Percentiles rank a stretch among this genome's conserved stretches.
These are phyloP conservation scores for Vaccinium corymbosum DNA, from an alignment of 148 eudicot genomes.

Conservation along the genomic window DNA sequence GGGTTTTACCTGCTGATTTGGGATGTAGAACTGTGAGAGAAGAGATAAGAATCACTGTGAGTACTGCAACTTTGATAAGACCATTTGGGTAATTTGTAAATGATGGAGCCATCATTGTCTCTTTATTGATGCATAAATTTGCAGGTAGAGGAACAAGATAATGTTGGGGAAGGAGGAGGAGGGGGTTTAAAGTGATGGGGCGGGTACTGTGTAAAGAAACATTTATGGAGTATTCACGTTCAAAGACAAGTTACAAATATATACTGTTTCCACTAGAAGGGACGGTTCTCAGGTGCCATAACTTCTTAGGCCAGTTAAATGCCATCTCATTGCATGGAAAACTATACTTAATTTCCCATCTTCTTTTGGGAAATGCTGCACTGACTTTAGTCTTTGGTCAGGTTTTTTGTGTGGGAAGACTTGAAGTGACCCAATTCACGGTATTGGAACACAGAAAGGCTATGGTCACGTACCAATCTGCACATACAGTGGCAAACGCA, in stretches of 20 bases:
- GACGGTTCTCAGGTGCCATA: slow-evolving; percentile 20
- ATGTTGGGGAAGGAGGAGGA: neutral
- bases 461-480: too few relatives aligned
- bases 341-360: neutral
- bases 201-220: neutral
- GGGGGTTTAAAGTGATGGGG: neutral
- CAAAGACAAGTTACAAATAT: neutral
- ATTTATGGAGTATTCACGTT: neutral
- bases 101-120: slow-evolving; percentile 27
- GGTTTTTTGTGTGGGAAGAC: too few relatives aligned
- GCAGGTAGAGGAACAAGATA: slow-evolving; percentile 5
- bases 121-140: neutral
- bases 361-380: slow-evolving; percentile 21
- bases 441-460: neutral
- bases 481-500: too few relatives aligned
- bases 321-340: neutral
- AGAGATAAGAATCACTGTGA: slow-evolving; percentile 26
- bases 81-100: slow-evolving; percentile 7
- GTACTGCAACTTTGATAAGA: slow-evolving; percentile 19
- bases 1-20: slow-evolving; percentile 46
- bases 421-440: neutral
- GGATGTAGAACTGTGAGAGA: slow-evolving; percentile 27
- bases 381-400: slow-evolving; percentile 16
- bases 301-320: slow-evolving; percentile 20
- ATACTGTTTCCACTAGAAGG: slow-evolving; percentile 21